Evolutionary conservation across 1,139 yeast species (phyloP).

Genomic region (Geotrichum macrosporum): DNA sequence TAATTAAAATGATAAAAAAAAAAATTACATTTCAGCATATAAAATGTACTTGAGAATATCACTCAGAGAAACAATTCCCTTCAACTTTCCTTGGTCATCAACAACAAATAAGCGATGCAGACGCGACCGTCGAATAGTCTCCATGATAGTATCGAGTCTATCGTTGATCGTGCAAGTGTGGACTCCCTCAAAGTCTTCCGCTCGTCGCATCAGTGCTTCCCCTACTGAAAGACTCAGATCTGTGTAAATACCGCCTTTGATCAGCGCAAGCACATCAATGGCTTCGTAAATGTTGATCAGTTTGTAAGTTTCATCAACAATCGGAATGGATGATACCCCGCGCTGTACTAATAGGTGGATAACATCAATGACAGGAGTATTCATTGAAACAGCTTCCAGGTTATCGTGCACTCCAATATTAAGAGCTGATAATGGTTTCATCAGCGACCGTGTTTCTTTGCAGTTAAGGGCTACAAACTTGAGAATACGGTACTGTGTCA

Average conservation of each 20-base stretch:
- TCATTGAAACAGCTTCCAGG: slow-evolving; percentile 79
- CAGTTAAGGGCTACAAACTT: slow-evolving; percentile 95
- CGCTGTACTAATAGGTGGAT: slow-evolving; percentile 75
- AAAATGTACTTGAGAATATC: slow-evolving; percentile 83
- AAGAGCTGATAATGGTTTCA: slow-evolving; percentile 69
- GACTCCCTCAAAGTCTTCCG: slow-evolving; percentile 97
- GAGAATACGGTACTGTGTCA: slow-evolving; percentile 93
- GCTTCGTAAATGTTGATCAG: slow-evolving; percentile 93
- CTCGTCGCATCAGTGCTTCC: slow-evolving; percentile 88
- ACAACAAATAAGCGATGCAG: slow-evolving; percentile 91
- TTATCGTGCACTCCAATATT: slow-evolving; percentile 58
- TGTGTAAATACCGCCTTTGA: slow-evolving; percentile 90
- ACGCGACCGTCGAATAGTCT: slow-evolving; percentile 85
- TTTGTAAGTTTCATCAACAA: slow-evolving; percentile 70
- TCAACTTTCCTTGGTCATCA: slow-evolving; percentile 68
- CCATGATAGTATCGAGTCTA: slow-evolving; percentile 84
- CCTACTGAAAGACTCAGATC: slow-evolving; percentile 91
- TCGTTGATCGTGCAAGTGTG: slow-evolving; percentile 91
- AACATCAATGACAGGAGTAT: slow-evolving; percentile 91
- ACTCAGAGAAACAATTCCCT: slow-evolving; percentile 85
- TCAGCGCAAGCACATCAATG: slow-evolving; percentile 85
- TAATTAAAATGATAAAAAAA: not conserved
- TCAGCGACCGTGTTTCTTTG: slow-evolving; percentile 82
- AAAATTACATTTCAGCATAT: slow-evolving; percentile 47
- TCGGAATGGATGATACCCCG: slow-evolving; percentile 88